Evolutionary conservation across 2,329 filamentous ascomycete species (phyloP).

Genomic region (Sordariomycetes sp.): DNA sequence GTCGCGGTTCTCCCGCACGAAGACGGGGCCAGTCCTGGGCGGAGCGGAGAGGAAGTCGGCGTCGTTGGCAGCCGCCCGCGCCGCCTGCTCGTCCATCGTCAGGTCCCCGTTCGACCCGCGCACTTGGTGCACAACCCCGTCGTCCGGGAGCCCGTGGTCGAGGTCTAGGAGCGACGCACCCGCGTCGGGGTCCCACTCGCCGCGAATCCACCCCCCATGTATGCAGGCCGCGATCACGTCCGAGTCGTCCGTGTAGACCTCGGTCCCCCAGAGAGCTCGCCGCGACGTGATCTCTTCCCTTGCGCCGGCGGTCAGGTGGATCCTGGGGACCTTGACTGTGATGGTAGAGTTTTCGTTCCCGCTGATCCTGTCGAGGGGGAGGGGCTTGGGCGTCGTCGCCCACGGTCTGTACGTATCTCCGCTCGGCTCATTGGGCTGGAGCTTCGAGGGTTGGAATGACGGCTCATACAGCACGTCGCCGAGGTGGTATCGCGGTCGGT

Average conservation of each 20-base stretch:
- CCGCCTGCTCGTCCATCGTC: conserved; percentile 20
- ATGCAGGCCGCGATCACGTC: conserved; percentile 89
- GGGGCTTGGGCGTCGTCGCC: conserved; percentile 52
- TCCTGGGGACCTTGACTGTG: conserved; percentile 75
- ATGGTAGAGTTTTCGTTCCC: conserved; percentile 82
- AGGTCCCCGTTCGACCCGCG: conserved; percentile 17
- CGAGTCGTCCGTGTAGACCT: conserved; percentile 92
- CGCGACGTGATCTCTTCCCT: conserved; percentile 77
- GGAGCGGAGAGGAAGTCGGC: conserved; percentile 38
- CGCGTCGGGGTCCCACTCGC: conserved; percentile 74
- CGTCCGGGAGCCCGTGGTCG: conserved; percentile 20
- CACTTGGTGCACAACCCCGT: conserved; percentile 15
- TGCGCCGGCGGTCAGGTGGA: conserved; percentile 58
- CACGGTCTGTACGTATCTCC: conserved; percentile 14
- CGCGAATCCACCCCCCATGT: conserved; percentile 84
- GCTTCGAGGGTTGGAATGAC: conserved; percentile 42
- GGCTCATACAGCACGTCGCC: conserved; percentile 77
- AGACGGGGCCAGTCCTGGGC: conserved; percentile 49
- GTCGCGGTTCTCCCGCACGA: conserved; percentile 59
- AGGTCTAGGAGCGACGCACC: conserved; percentile 58
- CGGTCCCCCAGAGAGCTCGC: conserved; percentile 81
- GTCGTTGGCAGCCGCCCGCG: conserved; percentile 16
- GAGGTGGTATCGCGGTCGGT: conserved; percentile 66
- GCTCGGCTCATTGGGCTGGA: conserved; percentile 29
- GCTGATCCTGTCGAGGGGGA: conserved; percentile 63